phyloP scores from a whole-genome alignment of 164 flowering plant genomes.

The Annona cherimola region DNA sequence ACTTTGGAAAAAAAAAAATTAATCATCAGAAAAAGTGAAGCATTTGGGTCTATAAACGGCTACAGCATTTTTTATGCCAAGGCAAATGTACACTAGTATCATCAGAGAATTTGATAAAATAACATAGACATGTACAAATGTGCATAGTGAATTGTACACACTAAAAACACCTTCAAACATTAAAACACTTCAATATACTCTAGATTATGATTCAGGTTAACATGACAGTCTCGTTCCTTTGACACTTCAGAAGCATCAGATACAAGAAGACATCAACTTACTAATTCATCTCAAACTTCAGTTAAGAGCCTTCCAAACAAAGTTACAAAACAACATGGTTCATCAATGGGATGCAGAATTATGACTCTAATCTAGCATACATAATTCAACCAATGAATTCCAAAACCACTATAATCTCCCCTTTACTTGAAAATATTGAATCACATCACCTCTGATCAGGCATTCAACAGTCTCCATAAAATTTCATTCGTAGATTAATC shows the following conservation, averaged over 20 bases:
- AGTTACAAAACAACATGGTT: not conserved
- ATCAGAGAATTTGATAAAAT: too few species aligned
- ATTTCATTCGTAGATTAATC: not conserved
- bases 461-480: not conserved
- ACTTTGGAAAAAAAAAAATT: too few species aligned
- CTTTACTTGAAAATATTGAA: not conserved
- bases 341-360: not conserved
- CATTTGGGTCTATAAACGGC: too few species aligned
- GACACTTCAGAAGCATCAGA: not conserved
- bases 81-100: too few species aligned
- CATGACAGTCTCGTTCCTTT: not conserved
- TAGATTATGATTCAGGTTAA: too few species aligned
- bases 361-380: not conserved
- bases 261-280: not conserved
- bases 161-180: too few species aligned
- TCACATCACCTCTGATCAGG: not conserved
- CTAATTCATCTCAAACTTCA: not conserved
- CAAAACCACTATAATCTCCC: not conserved
- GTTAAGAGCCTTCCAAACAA: not conserved
- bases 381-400: not conserved
- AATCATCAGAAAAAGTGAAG: too few species aligned
- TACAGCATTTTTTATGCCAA: too few species aligned
- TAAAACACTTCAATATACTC: too few species aligned
- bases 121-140: too few species aligned
- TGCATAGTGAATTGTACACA: too few species aligned